Percentiles rank a stretch among this genome's conserved stretches.
phyloP scores from a whole-genome alignment of 1,284 basidiomycete genomes.

The Bjerkandera adusta region DNA sequence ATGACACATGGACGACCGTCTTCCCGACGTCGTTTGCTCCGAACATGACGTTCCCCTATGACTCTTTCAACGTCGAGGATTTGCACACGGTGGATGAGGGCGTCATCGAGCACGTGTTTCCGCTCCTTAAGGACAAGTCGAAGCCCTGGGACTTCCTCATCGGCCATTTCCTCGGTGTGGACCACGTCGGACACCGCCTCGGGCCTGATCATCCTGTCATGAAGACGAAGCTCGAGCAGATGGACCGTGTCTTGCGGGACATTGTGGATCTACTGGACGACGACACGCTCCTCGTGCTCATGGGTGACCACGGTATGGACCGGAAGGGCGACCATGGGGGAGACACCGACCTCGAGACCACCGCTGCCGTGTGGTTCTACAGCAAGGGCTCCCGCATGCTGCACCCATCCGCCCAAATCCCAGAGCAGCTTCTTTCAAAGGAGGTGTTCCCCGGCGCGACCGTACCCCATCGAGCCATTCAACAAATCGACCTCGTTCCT shows the following conservation, averaged over 20 bases:
- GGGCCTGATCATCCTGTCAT: conserved; percentile 89
- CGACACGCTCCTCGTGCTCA: conserved; percentile 86
- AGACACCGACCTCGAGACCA: conserved; percentile 84
- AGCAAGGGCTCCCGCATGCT: conserved; percentile 61
- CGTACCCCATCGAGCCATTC: conserved; percentile 63
- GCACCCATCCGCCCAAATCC: conserved; percentile 32
- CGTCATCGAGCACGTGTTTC: conserved; percentile 82
- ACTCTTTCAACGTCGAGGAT: conserved; percentile 99
- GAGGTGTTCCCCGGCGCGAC: conserved; percentile 62
- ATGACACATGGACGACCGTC: conserved; percentile 94
- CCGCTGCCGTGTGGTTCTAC: conserved; percentile 90
- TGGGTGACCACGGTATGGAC: conserved; percentile 99
- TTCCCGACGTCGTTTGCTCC: conserved; percentile 77
- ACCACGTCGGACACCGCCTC: conserved; percentile 94
- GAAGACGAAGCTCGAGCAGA: conserved; percentile 83
- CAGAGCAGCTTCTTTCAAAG: conserved; percentile 47
- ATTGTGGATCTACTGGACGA: conserved; percentile 73
- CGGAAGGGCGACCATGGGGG: conserved; percentile 94
- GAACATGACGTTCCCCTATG: conserved; percentile 81
- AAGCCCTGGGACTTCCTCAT: conserved; percentile 84
- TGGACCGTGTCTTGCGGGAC: conserved; percentile 76
- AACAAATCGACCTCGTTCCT: conserved; percentile 95
- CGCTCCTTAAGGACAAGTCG: conserved; percentile 55
- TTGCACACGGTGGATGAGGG: conserved; percentile 94
- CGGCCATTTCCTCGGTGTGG: conserved; percentile 96